phyloP scores from a whole-genome alignment of 176 grass and related monocot species.

The Chrysopogon serrulatus region DNA sequence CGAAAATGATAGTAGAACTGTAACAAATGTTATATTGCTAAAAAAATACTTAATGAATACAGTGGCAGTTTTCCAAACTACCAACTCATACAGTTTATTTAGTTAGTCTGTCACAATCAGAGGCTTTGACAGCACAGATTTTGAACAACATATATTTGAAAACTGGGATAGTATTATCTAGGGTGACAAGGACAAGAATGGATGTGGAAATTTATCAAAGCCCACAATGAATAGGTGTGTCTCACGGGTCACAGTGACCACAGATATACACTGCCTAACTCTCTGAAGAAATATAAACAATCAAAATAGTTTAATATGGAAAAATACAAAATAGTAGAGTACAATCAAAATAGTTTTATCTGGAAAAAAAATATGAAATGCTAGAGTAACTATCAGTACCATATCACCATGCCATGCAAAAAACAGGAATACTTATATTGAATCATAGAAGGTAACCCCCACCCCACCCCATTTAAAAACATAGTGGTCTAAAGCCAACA shows the following conservation, averaged over 20 bases:
- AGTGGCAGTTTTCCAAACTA: background rate
- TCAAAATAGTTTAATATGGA: background rate
- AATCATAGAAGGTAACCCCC: background rate
- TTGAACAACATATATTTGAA: background rate
- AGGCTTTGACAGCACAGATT: background rate
- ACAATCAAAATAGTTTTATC: background rate
- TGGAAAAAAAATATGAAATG: slow-evolving; percentile 24
- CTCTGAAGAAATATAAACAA: background rate
- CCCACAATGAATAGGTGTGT: background rate
- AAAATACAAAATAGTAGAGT: background rate
- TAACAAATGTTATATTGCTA: background rate
- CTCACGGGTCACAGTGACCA: background rate
- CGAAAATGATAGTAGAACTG: background rate
- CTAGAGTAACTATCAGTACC: background rate
- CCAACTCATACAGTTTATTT: background rate
- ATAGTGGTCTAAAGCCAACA: background rate
- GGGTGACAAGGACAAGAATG: background rate
- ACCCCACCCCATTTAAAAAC: background rate
- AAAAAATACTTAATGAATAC: background rate
- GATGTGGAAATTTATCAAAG: background rate
- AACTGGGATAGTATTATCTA: background rate
- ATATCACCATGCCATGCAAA: background rate
- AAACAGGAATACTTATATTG: background rate
- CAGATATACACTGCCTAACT: background rate
- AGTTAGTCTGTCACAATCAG: background rate